These are phyloP conservation scores for Leptographium wingfieldii DNA, from an alignment of 2,329 filamentous ascomycete species.

Conservation along the genomic window DNA sequence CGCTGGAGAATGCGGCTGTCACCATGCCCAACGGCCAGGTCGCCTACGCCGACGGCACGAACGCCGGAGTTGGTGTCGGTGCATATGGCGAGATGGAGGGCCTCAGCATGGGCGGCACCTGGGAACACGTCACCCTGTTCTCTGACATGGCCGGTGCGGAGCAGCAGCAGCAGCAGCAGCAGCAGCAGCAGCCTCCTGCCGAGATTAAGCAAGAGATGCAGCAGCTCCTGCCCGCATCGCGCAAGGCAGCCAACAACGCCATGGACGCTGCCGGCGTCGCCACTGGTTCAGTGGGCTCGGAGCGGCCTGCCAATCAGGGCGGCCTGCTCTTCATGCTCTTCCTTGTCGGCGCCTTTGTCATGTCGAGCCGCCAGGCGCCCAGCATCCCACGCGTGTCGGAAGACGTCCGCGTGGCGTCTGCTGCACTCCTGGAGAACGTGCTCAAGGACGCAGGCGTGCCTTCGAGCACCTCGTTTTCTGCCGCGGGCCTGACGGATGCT, in stretches of 20 bases:
- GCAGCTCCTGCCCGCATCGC: slow-evolving; percentile 42
- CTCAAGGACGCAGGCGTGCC: slow-evolving; percentile 65
- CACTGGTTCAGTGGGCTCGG: slow-evolving; percentile 30
- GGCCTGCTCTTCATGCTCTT: slow-evolving; percentile 88
- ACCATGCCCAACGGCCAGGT: slow-evolving; percentile 23
- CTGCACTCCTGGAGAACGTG: slow-evolving; percentile 65
- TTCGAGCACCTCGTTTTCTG: slow-evolving; percentile 12
- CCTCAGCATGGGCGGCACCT: slow-evolving; percentile 62
- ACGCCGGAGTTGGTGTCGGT: slow-evolving; percentile 20
- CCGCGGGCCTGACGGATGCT: background rate
- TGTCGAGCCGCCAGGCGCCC: slow-evolving; percentile 68
- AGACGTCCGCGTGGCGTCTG: slow-evolving; percentile 66
- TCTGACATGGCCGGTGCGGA: slow-evolving; percentile 54
- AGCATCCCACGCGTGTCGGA: slow-evolving; percentile 68
- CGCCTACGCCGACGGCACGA: slow-evolving; percentile 31
- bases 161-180: slow-evolving; percentile 20
- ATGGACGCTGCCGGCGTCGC: slow-evolving; percentile 27
- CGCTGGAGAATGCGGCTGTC: slow-evolving; percentile 47
- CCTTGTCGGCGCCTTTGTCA: slow-evolving; percentile 89
- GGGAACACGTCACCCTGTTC: slow-evolving; percentile 73
- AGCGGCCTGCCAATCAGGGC: slow-evolving; percentile 62
- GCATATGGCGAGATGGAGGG: slow-evolving; percentile 75
- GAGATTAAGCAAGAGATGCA: slow-evolving; percentile 42
- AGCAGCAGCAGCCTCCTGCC: background rate
- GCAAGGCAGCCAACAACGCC: background rate